phyloP scores from a whole-genome alignment of 352 stramenopile species.

The Phytopythium litorale region DNA sequence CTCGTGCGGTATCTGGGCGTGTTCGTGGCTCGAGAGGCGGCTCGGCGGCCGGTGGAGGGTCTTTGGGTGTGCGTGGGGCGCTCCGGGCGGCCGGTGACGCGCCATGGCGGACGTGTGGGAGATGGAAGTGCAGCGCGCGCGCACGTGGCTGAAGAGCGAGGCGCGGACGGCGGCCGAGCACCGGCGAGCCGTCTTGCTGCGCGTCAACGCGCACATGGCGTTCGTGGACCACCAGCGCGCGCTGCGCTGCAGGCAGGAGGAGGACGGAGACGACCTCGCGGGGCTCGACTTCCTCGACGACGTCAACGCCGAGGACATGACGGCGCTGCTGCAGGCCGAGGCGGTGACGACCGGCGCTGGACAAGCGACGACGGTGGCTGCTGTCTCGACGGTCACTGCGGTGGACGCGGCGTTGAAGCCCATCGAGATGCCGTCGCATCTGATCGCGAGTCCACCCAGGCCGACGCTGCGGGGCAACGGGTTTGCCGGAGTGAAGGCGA shows the following conservation, averaged over 20 bases:
- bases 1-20: no score
- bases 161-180: slow-evolving; percentile 15
- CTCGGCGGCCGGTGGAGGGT: neutral
- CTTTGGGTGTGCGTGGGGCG: neutral
- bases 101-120: slow-evolving; percentile 25
- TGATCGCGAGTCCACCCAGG: slow-evolving; percentile 17
- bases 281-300: slow-evolving; percentile 53
- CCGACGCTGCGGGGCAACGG: neutral
- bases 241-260: slow-evolving; percentile 19
- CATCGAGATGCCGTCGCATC: slow-evolving; percentile 28
- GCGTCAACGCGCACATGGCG: slow-evolving; percentile 33
- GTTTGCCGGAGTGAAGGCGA: no score
- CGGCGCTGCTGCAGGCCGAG: slow-evolving; percentile 38
- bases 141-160: slow-evolving; percentile 24
- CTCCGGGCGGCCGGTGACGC: neutral
- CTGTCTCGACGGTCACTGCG: slow-evolving; percentile 10
- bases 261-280: slow-evolving; percentile 23
- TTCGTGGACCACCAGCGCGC: slow-evolving; percentile 37
- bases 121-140: slow-evolving; percentile 37
- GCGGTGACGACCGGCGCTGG: slow-evolving; percentile 7
- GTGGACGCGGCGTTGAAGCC: slow-evolving; percentile 15
- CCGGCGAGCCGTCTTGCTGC: slow-evolving; percentile 15
- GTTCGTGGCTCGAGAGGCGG: neutral
- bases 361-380: slow-evolving; percentile 4
- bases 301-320: slow-evolving; percentile 52